Evolutionary conservation across 495 filamentous ascomycete genomes (phyloP).

Genomic region (Platismatia glauca): DNA sequence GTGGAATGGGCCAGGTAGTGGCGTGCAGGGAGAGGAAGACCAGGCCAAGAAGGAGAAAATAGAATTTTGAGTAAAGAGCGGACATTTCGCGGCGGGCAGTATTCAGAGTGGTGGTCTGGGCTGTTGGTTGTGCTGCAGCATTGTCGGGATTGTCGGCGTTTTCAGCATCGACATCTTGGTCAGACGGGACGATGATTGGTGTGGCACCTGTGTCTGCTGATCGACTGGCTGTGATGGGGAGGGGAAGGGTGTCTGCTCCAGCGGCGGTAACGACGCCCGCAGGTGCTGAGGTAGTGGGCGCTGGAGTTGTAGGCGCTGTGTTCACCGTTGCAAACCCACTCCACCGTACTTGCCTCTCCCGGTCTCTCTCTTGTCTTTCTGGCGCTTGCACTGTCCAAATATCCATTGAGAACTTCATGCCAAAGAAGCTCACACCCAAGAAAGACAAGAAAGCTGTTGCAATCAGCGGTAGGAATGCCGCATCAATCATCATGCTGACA

Average conservation of each 20-base stretch:
- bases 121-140: constrained; percentile 27
- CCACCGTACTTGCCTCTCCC: constrained; percentile 36
- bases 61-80: constrained; percentile 71
- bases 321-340: constrained; percentile 17
- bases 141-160: constrained; percentile 35
- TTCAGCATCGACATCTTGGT: constrained; percentile 63
- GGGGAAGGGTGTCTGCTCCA: constrained; percentile 45
- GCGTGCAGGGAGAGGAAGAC: constrained; percentile 69
- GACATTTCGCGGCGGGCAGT: constrained; percentile 51
- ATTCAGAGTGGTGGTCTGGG: constrained; percentile 28
- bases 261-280: constrained; percentile 25
- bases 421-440: constrained; percentile 61
- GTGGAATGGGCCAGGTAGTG: constrained; percentile 60
- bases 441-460: constrained; percentile 63
- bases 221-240: constrained; percentile 50
- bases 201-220: constrained; percentile 40
- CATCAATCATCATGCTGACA: constrained; percentile 52
- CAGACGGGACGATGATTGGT: constrained; percentile 73
- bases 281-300: constrained; percentile 25
- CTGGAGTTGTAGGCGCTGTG: constrained; percentile 6
- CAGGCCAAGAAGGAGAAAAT: constrained; percentile 58
- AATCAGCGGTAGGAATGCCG: constrained; percentile 60
- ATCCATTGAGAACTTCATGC: constrained; percentile 77
- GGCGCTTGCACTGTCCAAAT: constrained; percentile 83
- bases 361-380: constrained; percentile 55